Base-by-base conservation (phyloP, 768 basidiomycete genomes). In the Clitopilus passeckerianus region DNA sequence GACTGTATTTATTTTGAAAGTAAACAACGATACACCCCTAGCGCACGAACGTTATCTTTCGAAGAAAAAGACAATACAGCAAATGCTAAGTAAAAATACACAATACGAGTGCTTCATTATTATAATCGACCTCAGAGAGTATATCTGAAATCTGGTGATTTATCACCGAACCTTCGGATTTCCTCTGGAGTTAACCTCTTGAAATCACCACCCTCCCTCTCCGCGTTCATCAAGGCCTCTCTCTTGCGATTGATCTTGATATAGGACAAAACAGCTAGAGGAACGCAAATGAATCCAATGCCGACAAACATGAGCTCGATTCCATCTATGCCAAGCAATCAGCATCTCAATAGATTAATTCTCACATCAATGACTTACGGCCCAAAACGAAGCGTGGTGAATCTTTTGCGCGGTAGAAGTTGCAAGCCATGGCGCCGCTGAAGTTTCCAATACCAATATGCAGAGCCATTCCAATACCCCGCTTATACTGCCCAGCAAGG, bases 401-500 rank as follows among this genome's bases (percentile, higher is more conserved):
- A 65, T 90, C 88, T 61, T 76, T 73, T 0, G 79, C 61, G 14
- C 86, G 77, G 66, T 83, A 90, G 6, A 90, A 81, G 62, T 85
- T 87, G 6, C 79, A 77, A 1, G 86, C 82, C 56, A 89, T 83
- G 0, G 83, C 84, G 1, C 86, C 87, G 24, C 80, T 72, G 60
- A 89, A 82, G 65, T 88, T 87, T 0, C 86, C 87, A 18, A 87
- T 76, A 6, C 85, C 84, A 24, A 88, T 84, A n/a, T 89, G 84
- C 23, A 89, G 56, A 0, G 86, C 86, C 80, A 90, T 83, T 2
- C 84, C 86, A 10, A 86, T 73, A 0, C 76, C 87, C 3, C 88
- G 86, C 67, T 89, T 90, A 67, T 86, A 89, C 60, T 87, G 85
- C 0, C 88, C 88, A 0, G 80, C 71, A 10, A 87, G 74, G 63